These are phyloP conservation scores for Ophiostoma montium DNA, from an alignment of 2,329 filamentous ascomycete species.

Conservation along the genomic window DNA sequence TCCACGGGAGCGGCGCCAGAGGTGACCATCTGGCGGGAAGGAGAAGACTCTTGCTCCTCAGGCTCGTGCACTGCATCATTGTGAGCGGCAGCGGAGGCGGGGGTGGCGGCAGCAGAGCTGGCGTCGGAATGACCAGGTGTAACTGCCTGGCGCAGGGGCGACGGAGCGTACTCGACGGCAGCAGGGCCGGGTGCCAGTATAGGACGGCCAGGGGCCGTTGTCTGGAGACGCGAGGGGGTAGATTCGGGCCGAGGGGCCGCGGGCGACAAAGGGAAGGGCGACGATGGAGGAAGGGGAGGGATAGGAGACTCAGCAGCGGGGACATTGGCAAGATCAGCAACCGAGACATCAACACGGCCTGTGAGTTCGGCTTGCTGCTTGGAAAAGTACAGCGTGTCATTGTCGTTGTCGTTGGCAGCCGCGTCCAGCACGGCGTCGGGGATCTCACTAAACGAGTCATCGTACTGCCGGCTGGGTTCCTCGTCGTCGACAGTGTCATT, in stretches of 20 bases:
- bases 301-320: background rate
- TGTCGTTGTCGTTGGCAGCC: slow-evolving; percentile 25
- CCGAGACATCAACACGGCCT: background rate
- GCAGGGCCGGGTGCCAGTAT: background rate
- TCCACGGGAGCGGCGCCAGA: background rate
- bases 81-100: background rate
- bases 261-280: background rate
- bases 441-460: slow-evolving; percentile 45
- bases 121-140: background rate
- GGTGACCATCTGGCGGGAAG: background rate
- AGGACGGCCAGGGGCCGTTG: background rate
- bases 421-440: slow-evolving; percentile 35
- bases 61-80: background rate
- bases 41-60: background rate
- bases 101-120: background rate
- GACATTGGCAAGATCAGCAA: background rate
- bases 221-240: background rate
- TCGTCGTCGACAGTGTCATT: slow-evolving; percentile 7
- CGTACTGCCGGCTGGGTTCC: slow-evolving; percentile 20
- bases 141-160: background rate
- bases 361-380: slow-evolving; percentile 11
- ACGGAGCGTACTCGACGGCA: background rate
- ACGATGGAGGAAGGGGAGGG: background rate
- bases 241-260: background rate
- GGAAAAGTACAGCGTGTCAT: slow-evolving; percentile 7